Conservation (phyloP, 345 rosid genomes). For the Moringa oleifera region DNA sequence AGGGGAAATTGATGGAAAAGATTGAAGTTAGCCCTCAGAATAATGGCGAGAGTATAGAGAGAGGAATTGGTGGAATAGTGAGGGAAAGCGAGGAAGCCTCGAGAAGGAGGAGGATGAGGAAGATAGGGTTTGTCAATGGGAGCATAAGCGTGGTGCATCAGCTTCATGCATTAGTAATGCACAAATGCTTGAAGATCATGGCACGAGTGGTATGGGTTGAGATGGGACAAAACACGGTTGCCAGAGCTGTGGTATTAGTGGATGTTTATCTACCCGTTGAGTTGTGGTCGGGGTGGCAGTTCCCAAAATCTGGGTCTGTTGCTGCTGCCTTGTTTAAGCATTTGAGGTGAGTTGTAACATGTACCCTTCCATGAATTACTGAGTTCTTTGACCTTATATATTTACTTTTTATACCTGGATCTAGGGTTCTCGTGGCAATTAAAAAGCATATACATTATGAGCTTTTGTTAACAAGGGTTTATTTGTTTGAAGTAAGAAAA, state of each 20-base stretch:
- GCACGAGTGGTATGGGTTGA: slow-evolving; percentile 42
- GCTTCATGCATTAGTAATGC: slow-evolving; percentile 48
- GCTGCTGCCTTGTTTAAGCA: slow-evolving; percentile 73
- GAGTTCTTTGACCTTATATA: background rate
- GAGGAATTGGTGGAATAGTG: no score
- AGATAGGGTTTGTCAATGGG: slow-evolving; percentile 72
- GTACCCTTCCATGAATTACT: no score
- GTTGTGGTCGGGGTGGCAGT: slow-evolving; percentile 83
- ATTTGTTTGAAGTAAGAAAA: background rate
- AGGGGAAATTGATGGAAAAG: slow-evolving; percentile 5
- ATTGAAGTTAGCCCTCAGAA: slow-evolving; percentile 6
- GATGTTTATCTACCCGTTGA: slow-evolving; percentile 67
- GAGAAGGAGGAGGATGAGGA: slow-evolving; percentile 34
- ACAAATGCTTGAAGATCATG: slow-evolving; percentile 47
- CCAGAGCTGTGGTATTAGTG: slow-evolving; percentile 58
- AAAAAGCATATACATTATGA: background rate
- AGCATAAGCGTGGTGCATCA: slow-evolving; percentile 71
- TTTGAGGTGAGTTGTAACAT: slow-evolving; percentile 43
- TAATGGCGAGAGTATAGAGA: slow-evolving; percentile 12
- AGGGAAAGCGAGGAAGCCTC: slow-evolving; percentile 14
- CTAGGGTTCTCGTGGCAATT: no score
- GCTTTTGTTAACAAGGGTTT: background rate
- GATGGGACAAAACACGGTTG: slow-evolving; percentile 30
- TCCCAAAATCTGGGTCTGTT: slow-evolving; percentile 48
- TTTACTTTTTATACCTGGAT: background rate